A percentile compares a stretch with the other conserved stretches of the same genome.
Evolutionary conservation across 805 yeast genomes (phyloP).

Genomic region (Candida taoyuanica): DNA sequence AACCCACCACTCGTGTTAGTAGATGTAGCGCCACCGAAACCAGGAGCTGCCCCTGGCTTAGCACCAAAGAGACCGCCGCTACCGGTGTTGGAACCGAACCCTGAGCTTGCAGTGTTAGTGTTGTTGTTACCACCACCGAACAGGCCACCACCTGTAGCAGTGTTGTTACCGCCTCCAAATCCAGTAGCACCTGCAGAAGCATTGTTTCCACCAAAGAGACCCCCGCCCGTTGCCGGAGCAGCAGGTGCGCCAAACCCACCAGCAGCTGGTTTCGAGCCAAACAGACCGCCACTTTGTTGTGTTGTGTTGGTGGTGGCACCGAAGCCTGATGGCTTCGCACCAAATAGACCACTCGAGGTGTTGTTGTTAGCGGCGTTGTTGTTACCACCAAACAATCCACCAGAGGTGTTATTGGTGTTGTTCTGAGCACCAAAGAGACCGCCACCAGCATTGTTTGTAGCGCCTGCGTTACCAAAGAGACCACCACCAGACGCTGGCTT

Average conservation of each 20-base stretch:
- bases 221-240: slow-evolving; percentile 30
- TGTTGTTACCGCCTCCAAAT: slow-evolving; percentile 12
- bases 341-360: slow-evolving; percentile 36
- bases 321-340: slow-evolving; percentile 19
- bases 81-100: slow-evolving; percentile 5
- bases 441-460: slow-evolving; percentile 10
- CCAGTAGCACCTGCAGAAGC: slow-evolving; percentile 17
- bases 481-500: slow-evolving; percentile 25
- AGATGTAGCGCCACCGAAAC: slow-evolving; percentile 4
- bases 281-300: slow-evolving; percentile 28
- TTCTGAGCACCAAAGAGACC: slow-evolving; percentile 34
- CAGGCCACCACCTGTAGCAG: slow-evolving; percentile 2
- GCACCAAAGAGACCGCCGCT: slow-evolving; percentile 35
- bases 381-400: slow-evolving; percentile 29
- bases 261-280: slow-evolving; percentile 26
- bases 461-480: slow-evolving; percentile 16
- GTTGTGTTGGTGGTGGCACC: slow-evolving; percentile 1
- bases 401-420: slow-evolving; percentile 17
- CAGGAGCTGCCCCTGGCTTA: slow-evolving; percentile 18
- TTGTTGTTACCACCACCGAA: slow-evolving; percentile 20
- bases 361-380: slow-evolving; percentile 25
- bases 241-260: slow-evolving; percentile 34
- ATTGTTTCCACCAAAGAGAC: slow-evolving; percentile 39
- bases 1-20: slow-evolving; percentile 27
- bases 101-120: slow-evolving; percentile 19